phyloP scores from a whole-genome alignment of 352 stramenopile species.

The Peronospora belbahrii region DNA sequence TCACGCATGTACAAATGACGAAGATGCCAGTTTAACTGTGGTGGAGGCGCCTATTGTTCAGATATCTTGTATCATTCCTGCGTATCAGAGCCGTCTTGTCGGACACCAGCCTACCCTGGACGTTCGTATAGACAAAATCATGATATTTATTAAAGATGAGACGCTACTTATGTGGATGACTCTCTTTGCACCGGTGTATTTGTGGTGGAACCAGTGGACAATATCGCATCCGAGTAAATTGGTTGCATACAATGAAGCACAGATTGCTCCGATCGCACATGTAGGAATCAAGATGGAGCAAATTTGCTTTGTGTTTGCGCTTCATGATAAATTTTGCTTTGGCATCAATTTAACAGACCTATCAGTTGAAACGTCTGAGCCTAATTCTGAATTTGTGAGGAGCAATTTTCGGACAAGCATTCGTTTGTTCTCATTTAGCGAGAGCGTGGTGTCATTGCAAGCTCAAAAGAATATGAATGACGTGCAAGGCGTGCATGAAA shows the following conservation, averaged over 20 bases:
- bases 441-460: slow-evolving; percentile 29
- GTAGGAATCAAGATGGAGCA: slow-evolving; percentile 40
- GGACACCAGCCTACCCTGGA: slow-evolving; percentile 59
- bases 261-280: slow-evolving; percentile 62
- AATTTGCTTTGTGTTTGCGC: slow-evolving; percentile 45
- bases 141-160: slow-evolving; percentile 65
- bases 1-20: slow-evolving; percentile 4
- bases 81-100: slow-evolving; percentile 74
- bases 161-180: slow-evolving; percentile 72
- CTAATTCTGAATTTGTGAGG: slow-evolving; percentile 23
- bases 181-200: slow-evolving; percentile 65
- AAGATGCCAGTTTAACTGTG: slow-evolving; percentile 6
- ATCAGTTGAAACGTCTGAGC: slow-evolving; percentile 27
- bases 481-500: slow-evolving; percentile 31
- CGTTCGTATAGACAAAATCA: slow-evolving; percentile 40
- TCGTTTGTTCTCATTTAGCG: slow-evolving; percentile 32
- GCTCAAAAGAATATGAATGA: slow-evolving; percentile 13
- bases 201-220: slow-evolving; percentile 84
- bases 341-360: slow-evolving; percentile 35
- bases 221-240: slow-evolving; percentile 56
- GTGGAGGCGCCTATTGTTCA: slow-evolving; percentile 28
- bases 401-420: slow-evolving; percentile 30
- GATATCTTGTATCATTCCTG: slow-evolving; percentile 62
- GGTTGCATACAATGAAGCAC: slow-evolving; percentile 33
- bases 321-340: slow-evolving; percentile 58